Percentiles rank a stretch among this genome's conserved stretches.
Conservation (phyloP, 78 protist genomes). For the Paratrimastix pyriformis region DNA sequence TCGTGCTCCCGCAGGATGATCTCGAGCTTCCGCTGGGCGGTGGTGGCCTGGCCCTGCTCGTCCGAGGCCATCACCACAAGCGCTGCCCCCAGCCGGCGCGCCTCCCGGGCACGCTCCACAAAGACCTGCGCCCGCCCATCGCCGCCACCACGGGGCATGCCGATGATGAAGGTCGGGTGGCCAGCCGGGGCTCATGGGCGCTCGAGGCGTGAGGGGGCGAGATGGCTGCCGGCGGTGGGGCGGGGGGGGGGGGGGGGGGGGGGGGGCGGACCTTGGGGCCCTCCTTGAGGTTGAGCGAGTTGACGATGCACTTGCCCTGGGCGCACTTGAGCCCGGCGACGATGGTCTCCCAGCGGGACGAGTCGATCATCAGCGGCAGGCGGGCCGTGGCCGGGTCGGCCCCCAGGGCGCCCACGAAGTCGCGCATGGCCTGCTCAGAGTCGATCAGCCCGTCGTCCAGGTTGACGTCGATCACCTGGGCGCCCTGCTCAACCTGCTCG, state of each 20-base stretch:
- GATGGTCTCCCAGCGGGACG: conserved; percentile 83
- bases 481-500: conserved; percentile 84
- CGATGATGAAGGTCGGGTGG: too few species aligned
- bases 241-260: too few species aligned
- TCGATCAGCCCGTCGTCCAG: conserved; percentile 96
- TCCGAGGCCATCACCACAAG: too few species aligned
- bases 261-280: too few species aligned
- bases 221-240: too few species aligned
- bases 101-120: too few species aligned
- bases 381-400: conserved; percentile 75
- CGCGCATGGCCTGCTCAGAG: conserved; percentile 66
- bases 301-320: conserved; percentile 93
- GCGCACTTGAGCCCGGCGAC: conserved; percentile 76
- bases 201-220: too few species aligned
- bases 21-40: conserved; percentile 51
- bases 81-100: too few species aligned
- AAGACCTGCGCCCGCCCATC: too few species aligned
- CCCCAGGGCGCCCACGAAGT: conserved; percentile 80
- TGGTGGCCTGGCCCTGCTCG: conserved; percentile 92
- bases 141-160: too few species aligned
- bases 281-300: conserved; percentile 80
- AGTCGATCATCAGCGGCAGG: conserved; percentile 90
- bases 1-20: too few species aligned
- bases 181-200: too few species aligned
- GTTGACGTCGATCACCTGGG: conserved; percentile 90